phyloP scores from a whole-genome alignment of 2,329 filamentous ascomycete species.

The Colletotrichum melonis region DNA sequence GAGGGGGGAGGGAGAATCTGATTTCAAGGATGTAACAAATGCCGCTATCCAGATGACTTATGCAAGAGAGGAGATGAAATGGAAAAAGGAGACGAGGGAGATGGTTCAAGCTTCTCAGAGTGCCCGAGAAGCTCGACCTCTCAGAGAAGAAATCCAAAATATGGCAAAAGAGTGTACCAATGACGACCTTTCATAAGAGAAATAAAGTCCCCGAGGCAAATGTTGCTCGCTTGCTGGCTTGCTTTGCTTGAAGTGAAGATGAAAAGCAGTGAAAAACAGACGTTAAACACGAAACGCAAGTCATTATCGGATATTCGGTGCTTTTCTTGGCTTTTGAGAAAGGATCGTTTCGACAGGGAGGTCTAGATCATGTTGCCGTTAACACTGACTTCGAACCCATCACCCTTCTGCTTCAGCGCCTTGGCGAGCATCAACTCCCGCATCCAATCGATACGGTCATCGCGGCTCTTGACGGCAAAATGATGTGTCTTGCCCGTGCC shows the following conservation, averaged over 20 bases:
- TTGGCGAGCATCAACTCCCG: constrained; percentile 92
- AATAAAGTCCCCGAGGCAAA: background rate
- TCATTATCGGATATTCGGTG: background rate
- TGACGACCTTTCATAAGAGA: background rate
- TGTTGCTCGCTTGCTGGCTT: background rate
- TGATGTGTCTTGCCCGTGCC: constrained; percentile 87
- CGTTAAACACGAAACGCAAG: background rate
- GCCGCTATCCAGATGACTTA: constrained; percentile 31
- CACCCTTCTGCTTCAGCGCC: constrained; percentile 84
- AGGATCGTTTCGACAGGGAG: constrained; percentile 2
- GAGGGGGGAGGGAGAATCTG: constrained; percentile 36
- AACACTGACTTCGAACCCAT: constrained; percentile 84
- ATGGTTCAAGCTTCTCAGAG: background rate
- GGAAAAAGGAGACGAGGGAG: constrained; percentile 33
- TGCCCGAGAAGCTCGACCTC: background rate
- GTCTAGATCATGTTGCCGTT: constrained; percentile 81
- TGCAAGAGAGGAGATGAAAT: constrained; percentile 36
- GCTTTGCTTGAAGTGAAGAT: constrained; percentile 14
- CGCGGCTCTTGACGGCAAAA: constrained; percentile 87
- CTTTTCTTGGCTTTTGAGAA: constrained; percentile 18
- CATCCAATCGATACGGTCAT: constrained; percentile 98
- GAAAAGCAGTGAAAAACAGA: constrained; percentile 19
- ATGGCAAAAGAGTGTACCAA: constrained; percentile 27
- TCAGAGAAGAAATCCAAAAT: constrained; percentile 36
- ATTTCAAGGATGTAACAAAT: constrained; percentile 37